Base-by-base conservation (phyloP, 768 basidiomycete species). In the Termitomyces sp. region DNA sequence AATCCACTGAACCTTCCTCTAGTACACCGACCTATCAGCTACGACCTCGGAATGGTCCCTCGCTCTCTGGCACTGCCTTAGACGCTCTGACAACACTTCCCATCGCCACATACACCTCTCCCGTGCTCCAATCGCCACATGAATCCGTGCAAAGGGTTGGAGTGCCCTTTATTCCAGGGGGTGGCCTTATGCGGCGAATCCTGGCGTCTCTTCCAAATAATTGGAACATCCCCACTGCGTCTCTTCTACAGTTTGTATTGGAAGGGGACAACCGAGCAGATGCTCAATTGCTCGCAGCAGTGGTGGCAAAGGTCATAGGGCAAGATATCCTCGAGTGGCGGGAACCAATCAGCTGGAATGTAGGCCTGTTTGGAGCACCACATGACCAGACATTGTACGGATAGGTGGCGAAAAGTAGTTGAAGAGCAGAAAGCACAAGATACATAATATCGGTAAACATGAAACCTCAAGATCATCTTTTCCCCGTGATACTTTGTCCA, bases 251-350 rank as follows among this genome's bases (percentile, higher is more conserved):
- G 47, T 93, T 89, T 64, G 89, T 84, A 11, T 74, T 89, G 56
- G 91, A 94, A 65, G 91, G 91, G 1, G 91, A 94, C 67, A 94
- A 94, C 63, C 76, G 85, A 56, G 74, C 67, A 17, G 91, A 94
- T 67, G 90, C 91, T 0, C 73, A 75, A 19, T 64, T 84, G 37
- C 73, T 89, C 42, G 86, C 88, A 3, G 71, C 73, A 5, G 81
- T 78, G 28, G 74, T 78, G 7, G 72, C 75, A 42, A 83, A 78
- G 59, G 74, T 79, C 3, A 52, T 87, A 31, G 75, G 69, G 3
- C 59, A 71, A 17, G 73, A 79, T 42, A 53, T 64, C 31, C 26
- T 50, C 54, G 65, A 73, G 61, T 89, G 87, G 87, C 80, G 65
- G 60, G 76, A 86, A 63, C 89, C 88, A n/a, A 65, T 57, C 17